Evolutionary conservation across 257 asterid genomes (phyloP).

Genomic region (Solanum clarkiae): DNA sequence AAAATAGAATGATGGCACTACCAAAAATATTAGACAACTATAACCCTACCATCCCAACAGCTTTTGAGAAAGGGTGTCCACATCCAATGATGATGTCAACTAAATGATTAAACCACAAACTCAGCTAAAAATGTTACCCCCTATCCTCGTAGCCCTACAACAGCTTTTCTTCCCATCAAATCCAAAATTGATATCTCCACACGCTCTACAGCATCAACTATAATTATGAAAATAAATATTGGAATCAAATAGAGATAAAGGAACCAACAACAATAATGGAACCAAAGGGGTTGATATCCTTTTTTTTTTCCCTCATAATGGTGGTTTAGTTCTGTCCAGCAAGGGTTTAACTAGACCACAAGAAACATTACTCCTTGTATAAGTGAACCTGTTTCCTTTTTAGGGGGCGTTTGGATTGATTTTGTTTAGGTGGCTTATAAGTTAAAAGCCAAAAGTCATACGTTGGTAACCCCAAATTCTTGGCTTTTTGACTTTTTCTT

Average conservation of each 20-base stretch:
- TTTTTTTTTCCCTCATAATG: neutral
- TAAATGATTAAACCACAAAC: neutral
- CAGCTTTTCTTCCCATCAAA: neutral
- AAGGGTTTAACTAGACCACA: neutral
- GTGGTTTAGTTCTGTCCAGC: neutral
- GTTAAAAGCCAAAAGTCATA: no score
- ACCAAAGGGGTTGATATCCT: constrained; percentile 3
- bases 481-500: no score
- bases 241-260: neutral
- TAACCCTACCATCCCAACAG: constrained; percentile 5
- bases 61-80: neutral
- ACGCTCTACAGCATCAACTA: constrained; percentile 7
- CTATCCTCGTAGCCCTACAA: neutral
- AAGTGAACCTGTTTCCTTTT: neutral
- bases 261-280: neutral
- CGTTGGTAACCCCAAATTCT: no score
- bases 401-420: no score
- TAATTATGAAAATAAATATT: neutral
- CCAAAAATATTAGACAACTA: neutral
- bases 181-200: constrained; percentile 7
- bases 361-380: neutral
- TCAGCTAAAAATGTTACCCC: neutral
- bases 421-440: no score
- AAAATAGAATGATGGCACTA: neutral
- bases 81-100: neutral